Evolutionary conservation across 1,284 basidiomycete genomes (phyloP).

Genomic region (Cerrena zonata): DNA sequence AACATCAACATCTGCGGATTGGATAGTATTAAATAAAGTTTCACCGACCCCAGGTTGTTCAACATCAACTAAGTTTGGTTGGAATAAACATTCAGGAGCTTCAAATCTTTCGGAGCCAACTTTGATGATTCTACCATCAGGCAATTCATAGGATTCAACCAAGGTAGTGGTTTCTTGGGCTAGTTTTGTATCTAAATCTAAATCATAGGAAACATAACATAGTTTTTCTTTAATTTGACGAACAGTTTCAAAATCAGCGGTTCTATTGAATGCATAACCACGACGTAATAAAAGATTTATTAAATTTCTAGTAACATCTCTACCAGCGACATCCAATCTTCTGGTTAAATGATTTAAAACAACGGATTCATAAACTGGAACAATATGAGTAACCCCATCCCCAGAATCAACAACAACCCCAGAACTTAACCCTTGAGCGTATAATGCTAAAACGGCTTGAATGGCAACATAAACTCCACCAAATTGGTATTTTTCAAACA

Average conservation of each 20-base stretch:
- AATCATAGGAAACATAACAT: conserved; percentile 95
- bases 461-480: conserved; percentile 96
- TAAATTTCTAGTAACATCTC: conserved; percentile 95
- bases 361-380: conserved; percentile 96
- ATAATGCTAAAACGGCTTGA: conserved; percentile 95
- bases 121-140: conserved; percentile 94
- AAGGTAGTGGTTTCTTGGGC: conserved; percentile 95
- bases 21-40: conserved; percentile 95
- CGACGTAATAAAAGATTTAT: conserved; percentile 98
- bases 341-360: conserved; percentile 91
- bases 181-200: conserved; percentile 89
- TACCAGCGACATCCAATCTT: conserved; percentile 92
- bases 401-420: conserved; percentile 98
- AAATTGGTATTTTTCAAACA: conserved; percentile 99
- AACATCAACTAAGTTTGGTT: conserved; percentile 94
- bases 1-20: conserved; percentile 85
- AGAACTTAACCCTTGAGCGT: conserved; percentile 97
- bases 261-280: conserved; percentile 98
- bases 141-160: conserved; percentile 96
- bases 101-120: conserved; percentile 98
- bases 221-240: conserved; percentile 98
- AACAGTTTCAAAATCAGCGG: conserved; percentile 98
- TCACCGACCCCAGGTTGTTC: conserved; percentile 97
- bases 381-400: conserved; percentile 98
- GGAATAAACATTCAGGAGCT: conserved; percentile 99